Evolutionary conservation across 257 asterid genomes (phyloP).

Genomic region (Rehmannia glutinosa): DNA sequence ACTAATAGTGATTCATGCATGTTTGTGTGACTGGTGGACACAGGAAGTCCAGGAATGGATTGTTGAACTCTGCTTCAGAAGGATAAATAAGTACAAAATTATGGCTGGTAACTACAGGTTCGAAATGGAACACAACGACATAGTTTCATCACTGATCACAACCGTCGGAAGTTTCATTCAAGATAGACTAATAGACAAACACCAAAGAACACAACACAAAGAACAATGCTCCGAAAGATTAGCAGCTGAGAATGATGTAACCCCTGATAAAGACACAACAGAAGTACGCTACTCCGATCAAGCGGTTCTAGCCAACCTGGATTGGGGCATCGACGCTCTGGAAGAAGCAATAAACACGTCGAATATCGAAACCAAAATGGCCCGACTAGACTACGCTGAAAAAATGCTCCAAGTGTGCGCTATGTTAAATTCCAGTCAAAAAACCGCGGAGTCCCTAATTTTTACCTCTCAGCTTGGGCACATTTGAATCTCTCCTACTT

Average conservation of each 20-base stretch:
- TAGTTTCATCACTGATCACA: constrained; percentile 44
- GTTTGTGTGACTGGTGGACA: too few relatives aligned
- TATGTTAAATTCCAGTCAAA: constrained; percentile 49
- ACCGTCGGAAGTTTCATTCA: constrained; percentile 56
- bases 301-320: constrained; percentile 76
- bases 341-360: constrained; percentile 77
- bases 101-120: constrained; percentile 49
- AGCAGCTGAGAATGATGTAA: constrained; percentile 66
- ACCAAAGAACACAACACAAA: constrained; percentile 50
- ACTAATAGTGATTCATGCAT: too few relatives aligned
- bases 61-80: constrained; percentile 4
- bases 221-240: constrained; percentile 80
- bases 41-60: too few relatives aligned
- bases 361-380: constrained; percentile 64
- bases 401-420: constrained; percentile 86
- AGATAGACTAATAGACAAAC: constrained; percentile 48
- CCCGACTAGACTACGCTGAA: constrained; percentile 65
- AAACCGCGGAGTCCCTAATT: constrained; percentile 79
- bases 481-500: constrained; percentile 61
- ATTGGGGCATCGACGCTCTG: constrained; percentile 88
- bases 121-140: constrained; percentile 62
- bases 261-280: constrained; percentile 21
- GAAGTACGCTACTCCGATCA: constrained; percentile 78
- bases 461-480: constrained; percentile 85
- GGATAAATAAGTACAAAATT: not conserved